Conservation (phyloP, 2,329 filamentous ascomycete species). For the Hypomyces perniciosus region DNA sequence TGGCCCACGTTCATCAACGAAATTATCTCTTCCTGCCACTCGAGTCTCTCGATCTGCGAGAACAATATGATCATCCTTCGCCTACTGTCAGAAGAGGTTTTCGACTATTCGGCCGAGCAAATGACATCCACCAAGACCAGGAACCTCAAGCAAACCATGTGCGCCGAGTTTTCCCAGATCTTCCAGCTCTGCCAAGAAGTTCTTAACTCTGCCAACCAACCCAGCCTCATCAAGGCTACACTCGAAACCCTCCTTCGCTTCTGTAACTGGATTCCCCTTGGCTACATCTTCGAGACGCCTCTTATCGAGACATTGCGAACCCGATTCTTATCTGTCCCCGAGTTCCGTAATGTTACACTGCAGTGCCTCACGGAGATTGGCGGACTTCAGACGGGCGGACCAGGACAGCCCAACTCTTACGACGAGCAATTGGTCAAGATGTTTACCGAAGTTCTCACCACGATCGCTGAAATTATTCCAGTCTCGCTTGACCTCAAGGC, state of each 20-base stretch:
- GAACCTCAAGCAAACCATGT: slow-evolving; percentile 98
- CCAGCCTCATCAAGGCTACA: slow-evolving; percentile 90
- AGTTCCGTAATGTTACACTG: slow-evolving; percentile 93
- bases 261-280: slow-evolving; percentile 97
- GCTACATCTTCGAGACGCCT: slow-evolving; percentile 97
- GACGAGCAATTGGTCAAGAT: slow-evolving; percentile 95
- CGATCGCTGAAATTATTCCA: slow-evolving; percentile 85
- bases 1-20: slow-evolving; percentile 99
- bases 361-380: slow-evolving; percentile 98
- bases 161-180: slow-evolving; percentile 95
- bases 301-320: slow-evolving; percentile 92
- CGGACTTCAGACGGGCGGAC: slow-evolving; percentile 75
- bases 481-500: slow-evolving; percentile 82
- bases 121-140: slow-evolving; percentile 98
- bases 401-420: slow-evolving; percentile 63
- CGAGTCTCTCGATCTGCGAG: slow-evolving; percentile 94
- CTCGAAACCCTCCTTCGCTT: slow-evolving; percentile 93
- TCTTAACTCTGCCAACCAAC: slow-evolving; percentile 79
- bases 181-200: slow-evolving; percentile 98
- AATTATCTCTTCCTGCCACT: slow-evolving; percentile 94
- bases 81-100: slow-evolving; percentile 93
- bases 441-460: slow-evolving; percentile 95
- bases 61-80: slow-evolving; percentile 99
- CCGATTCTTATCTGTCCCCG: slow-evolving; percentile 84
- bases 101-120: slow-evolving; percentile 96